These are phyloP conservation scores for Cystobasidium sp. DNA, from an alignment of 1,284 basidiomycete genomes.

Conservation along the genomic window DNA sequence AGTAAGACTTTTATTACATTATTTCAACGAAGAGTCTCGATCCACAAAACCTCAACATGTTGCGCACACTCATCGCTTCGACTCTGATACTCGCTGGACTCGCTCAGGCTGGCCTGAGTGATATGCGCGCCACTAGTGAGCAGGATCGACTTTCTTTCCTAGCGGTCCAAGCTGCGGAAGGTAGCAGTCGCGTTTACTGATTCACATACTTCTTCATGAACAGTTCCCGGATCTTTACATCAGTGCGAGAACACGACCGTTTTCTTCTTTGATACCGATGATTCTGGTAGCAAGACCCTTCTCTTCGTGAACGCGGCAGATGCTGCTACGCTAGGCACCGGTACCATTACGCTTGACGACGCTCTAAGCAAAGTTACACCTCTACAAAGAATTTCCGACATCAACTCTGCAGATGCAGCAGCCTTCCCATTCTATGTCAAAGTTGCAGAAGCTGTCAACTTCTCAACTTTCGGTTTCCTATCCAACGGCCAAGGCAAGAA, in stretches of 20 bases:
- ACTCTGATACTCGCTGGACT: conserved; percentile 27
- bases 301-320: conserved; percentile 43
- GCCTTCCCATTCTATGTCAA: conserved; percentile 41
- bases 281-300: conserved; percentile 45
- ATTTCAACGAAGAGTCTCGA: background rate
- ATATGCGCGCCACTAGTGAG: conserved; percentile 39
- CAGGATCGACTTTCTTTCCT: background rate
- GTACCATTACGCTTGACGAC: conserved; percentile 39
- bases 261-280: conserved; percentile 49
- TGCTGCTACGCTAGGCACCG: conserved; percentile 27
- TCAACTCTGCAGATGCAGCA: conserved; percentile 46
- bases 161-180: background rate
- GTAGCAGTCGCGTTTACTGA: background rate
- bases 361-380: conserved; percentile 40
- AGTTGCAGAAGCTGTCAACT: conserved; percentile 36
- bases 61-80: conserved; percentile 24
- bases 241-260: conserved; percentile 49
- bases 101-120: conserved; percentile 30
- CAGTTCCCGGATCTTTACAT: conserved; percentile 44
- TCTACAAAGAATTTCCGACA: conserved; percentile 45
- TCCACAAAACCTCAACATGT: conserved; percentile 8
- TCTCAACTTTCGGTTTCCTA: conserved; percentile 48
- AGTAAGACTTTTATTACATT: no score
- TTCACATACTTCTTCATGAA: background rate
- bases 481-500: conserved; percentile 51